Conservation (phyloP, 208 protist genomes). For the Wallacemonas collosoma region DNA sequence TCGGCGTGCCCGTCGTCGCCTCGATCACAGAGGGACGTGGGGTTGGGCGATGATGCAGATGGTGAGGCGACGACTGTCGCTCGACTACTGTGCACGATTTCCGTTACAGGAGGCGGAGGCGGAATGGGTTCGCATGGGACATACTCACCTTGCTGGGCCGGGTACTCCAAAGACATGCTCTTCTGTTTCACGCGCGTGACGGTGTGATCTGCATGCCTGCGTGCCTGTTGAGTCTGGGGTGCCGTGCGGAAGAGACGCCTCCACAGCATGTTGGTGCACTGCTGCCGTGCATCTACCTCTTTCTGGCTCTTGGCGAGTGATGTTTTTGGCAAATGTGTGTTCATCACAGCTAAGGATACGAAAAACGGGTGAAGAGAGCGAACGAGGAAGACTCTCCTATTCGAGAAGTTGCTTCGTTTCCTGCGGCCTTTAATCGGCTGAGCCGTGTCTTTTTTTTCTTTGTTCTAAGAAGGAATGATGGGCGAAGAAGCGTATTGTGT, state of each 20-base stretch:
- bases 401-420: background rate
- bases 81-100: background rate
- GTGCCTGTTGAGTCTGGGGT: background rate
- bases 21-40: background rate
- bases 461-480: too few relatives aligned
- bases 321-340: background rate
- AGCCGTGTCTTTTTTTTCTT: too few relatives aligned
- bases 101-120: too few relatives aligned
- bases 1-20: background rate
- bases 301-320: background rate
- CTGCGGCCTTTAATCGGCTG: background rate
- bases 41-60: background rate
- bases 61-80: background rate
- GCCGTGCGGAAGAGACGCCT: background rate
- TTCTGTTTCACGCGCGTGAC: background rate
- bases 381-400: background rate
- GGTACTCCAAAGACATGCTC: background rate
- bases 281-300: constrained; percentile 7
- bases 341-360: background rate
- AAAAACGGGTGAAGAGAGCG: background rate
- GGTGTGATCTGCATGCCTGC: background rate
- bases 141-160: too few relatives aligned
- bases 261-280: constrained; percentile 3
- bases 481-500: too few relatives aligned
- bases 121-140: too few relatives aligned